A percentile compares a stretch with the other conserved stretches of the same genome.
Conservation (phyloP, 164 flowering plant species). For the Kingdonia uniflora region DNA sequence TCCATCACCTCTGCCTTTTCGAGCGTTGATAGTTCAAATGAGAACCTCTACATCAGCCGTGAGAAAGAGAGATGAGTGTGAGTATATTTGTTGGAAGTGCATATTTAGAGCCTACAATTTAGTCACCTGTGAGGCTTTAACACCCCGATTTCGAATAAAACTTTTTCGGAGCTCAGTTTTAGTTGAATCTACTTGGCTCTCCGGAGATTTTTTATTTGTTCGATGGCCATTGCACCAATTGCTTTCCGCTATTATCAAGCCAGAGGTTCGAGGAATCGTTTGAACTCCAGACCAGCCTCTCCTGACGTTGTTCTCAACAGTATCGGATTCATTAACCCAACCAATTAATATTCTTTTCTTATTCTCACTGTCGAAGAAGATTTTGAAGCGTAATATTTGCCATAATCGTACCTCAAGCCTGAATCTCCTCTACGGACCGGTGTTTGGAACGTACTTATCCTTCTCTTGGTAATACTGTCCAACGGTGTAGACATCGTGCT, state of each 20-base stretch:
- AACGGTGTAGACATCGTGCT: too few species aligned
- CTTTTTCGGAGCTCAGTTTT: constrained; percentile 11
- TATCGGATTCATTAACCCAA: too few species aligned
- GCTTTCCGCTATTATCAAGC: constrained; percentile 37
- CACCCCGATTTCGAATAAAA: constrained; percentile 19
- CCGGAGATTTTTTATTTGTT: constrained; percentile 33
- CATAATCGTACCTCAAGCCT: too few species aligned
- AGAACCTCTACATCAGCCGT: constrained; percentile 42
- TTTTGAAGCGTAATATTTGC: too few species aligned
- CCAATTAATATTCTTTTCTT: too few species aligned
- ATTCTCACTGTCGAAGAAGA: too few species aligned
- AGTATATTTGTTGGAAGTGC: too few species aligned
- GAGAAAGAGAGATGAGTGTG: too few species aligned
- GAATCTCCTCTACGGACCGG: too few species aligned
- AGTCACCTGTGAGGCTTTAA: constrained; percentile 33
- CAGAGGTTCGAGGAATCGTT: constrained; percentile 42
- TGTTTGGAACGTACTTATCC: too few species aligned
- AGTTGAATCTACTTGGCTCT: constrained; percentile 1
- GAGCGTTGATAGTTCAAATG: constrained; percentile 24
- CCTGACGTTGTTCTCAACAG: too few species aligned
- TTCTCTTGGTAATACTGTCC: too few species aligned
- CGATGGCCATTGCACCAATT: constrained; percentile 54
- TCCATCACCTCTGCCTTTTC: constrained; percentile 31
- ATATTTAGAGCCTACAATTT: background rate
- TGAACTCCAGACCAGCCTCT: constrained; percentile 6